Evolutionary conservation across 1,139 yeast species (phyloP).

Genomic region (Nakaseomyces uthaithaninus): DNA sequence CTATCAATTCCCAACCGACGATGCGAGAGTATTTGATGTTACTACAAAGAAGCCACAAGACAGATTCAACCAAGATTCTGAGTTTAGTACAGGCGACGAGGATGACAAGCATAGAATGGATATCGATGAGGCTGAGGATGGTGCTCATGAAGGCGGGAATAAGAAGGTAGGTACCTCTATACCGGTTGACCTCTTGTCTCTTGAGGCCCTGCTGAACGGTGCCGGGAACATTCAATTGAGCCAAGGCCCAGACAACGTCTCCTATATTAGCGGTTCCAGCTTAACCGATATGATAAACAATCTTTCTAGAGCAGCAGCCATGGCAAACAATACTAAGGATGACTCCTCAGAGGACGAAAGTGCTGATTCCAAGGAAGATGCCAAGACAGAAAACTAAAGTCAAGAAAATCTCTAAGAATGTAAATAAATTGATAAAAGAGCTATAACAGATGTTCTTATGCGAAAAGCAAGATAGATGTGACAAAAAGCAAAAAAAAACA

Average conservation of each 20-base stretch:
- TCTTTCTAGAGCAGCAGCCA: slow-evolving; percentile 6
- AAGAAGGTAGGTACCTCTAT: slow-evolving; percentile 35
- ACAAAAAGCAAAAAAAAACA: too few species aligned
- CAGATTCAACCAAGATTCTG: slow-evolving; percentile 5
- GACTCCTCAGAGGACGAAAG: slow-evolving; percentile 3
- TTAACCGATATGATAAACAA: slow-evolving; percentile 5
- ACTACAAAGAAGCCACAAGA: slow-evolving; percentile 28
- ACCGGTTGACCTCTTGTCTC: slow-evolving; percentile 40
- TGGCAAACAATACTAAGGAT: slow-evolving; percentile 1
- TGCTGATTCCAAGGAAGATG: neutral
- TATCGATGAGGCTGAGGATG: slow-evolving; percentile 37
- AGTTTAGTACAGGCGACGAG: slow-evolving; percentile 13
- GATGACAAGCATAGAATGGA: slow-evolving; percentile 24
- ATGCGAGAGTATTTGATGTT: slow-evolving; percentile 28
- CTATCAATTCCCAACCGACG: slow-evolving; percentile 33
- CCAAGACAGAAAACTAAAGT: neutral
- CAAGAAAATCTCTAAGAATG: neutral
- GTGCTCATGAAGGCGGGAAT: slow-evolving; percentile 44
- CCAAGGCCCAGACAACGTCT: slow-evolving; percentile 7
- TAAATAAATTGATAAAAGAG: neutral
- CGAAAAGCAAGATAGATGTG: neutral
- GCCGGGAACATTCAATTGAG: slow-evolving; percentile 6
- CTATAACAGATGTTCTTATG: too few species aligned
- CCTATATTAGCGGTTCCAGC: slow-evolving; percentile 7
- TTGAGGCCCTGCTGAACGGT: slow-evolving; percentile 13